These are phyloP conservation scores for Amylocystis lapponica DNA, from an alignment of 768 basidiomycete genomes.

Conservation along the genomic window DNA sequence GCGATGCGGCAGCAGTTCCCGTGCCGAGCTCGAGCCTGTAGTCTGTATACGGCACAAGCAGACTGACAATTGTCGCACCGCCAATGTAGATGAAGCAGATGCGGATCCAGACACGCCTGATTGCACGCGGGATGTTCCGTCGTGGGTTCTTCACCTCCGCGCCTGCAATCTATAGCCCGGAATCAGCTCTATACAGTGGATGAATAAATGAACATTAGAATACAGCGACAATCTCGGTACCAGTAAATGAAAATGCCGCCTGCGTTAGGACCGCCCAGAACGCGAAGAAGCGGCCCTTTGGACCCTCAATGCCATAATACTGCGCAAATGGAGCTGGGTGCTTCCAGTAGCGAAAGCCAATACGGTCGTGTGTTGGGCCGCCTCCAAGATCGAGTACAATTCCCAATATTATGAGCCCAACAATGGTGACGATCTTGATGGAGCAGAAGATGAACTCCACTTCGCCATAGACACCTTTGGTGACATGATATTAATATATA, in stretches of 20 bases:
- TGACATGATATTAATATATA: neutral
- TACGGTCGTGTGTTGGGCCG: constrained; percentile 42
- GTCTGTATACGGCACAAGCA: constrained; percentile 43
- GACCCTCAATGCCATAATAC: constrained; percentile 31
- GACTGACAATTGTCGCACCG: constrained; percentile 37
- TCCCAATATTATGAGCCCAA: constrained; percentile 39
- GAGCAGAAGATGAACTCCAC: constrained; percentile 45
- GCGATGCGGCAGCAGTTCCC: constrained; percentile 35
- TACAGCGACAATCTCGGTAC: constrained; percentile 46
- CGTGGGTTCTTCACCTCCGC: constrained; percentile 46
- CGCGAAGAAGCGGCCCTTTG: constrained; percentile 42
- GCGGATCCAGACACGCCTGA: constrained; percentile 40
- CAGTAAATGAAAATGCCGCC: constrained; percentile 52
- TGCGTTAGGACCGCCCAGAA: constrained; percentile 47
- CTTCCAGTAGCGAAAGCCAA: constrained; percentile 41
- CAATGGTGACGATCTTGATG: constrained; percentile 44
- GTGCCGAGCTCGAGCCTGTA: constrained; percentile 31
- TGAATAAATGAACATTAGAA: neutral
- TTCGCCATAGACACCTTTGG: constrained; percentile 35
- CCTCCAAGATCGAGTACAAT: constrained; percentile 50
- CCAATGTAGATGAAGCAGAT: constrained; percentile 39
- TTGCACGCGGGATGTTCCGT: constrained; percentile 29
- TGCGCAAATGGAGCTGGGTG: constrained; percentile 53
- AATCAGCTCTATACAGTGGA: neutral
- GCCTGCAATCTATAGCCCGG: constrained; percentile 27